These are phyloP conservation scores for Knufia petricola DNA, from an alignment of 2,329 filamentous ascomycete genomes.

Conservation along the genomic window DNA sequence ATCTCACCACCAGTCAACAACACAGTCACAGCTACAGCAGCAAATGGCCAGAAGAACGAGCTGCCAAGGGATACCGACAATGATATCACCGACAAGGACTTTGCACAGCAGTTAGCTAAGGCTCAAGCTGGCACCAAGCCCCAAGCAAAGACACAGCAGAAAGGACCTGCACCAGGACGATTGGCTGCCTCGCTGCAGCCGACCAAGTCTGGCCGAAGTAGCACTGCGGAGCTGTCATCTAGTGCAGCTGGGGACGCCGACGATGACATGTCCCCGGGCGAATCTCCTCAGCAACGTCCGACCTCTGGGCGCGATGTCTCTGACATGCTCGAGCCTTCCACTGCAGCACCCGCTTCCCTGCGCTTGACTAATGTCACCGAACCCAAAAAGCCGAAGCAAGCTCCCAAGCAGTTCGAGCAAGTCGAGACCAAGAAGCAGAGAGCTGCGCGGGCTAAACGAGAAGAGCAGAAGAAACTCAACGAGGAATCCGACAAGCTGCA, in stretches of 20 bases:
- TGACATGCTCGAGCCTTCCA: slow-evolving; percentile 78
- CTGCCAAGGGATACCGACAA: slow-evolving; percentile 42
- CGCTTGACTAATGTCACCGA: slow-evolving; percentile 61
- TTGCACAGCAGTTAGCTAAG: slow-evolving; percentile 63
- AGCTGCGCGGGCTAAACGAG: slow-evolving; percentile 81
- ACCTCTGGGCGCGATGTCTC: slow-evolving; percentile 60
- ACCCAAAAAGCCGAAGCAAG: slow-evolving; percentile 49
- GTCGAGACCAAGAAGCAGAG: slow-evolving; percentile 89
- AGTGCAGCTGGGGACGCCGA: slow-evolving; percentile 62
- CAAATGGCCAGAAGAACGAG: slow-evolving; percentile 21
- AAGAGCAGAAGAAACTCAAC: slow-evolving; percentile 63
- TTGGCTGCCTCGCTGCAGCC: slow-evolving; percentile 34
- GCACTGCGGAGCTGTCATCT: slow-evolving; percentile 56
- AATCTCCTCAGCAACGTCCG: slow-evolving; percentile 44
- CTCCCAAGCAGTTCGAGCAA: slow-evolving; percentile 51
- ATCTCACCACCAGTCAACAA: slow-evolving; percentile 25
- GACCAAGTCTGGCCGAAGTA: slow-evolving; percentile 39
- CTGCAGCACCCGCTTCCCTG: slow-evolving; percentile 61
- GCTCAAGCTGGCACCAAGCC: slow-evolving; percentile 59
- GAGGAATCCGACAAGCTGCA: slow-evolving; percentile 72
- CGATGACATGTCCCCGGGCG: slow-evolving; percentile 64
- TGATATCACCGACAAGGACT: slow-evolving; percentile 60
- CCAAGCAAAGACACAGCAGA: slow-evolving; percentile 27
- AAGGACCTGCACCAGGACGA: slow-evolving; percentile 28
- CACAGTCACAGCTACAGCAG: slow-evolving; percentile 25